Conservation (phyloP, 1,284 basidiomycete genomes). For the Flammula alnicola region DNA sequence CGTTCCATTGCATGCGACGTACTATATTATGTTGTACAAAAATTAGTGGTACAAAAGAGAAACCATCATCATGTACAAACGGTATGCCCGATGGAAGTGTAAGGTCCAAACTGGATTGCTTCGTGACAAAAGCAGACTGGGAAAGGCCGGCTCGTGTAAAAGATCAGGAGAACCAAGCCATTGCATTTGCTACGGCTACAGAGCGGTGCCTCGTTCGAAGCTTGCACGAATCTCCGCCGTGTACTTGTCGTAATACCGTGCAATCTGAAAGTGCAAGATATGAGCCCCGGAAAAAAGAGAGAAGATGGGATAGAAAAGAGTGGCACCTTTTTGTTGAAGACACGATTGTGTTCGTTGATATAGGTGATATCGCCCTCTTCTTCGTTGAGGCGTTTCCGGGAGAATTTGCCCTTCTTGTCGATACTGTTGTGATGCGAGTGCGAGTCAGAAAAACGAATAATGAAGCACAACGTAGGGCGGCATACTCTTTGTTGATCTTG, state of each 20-base stretch:
- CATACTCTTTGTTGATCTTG: slow-evolving; percentile 94
- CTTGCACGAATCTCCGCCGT: slow-evolving; percentile 94
- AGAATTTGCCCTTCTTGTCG: slow-evolving; percentile 87
- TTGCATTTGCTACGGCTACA: slow-evolving; percentile 47
- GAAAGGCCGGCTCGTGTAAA: no score
- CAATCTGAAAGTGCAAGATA: slow-evolving; percentile 60
- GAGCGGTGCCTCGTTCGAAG: slow-evolving; percentile 93
- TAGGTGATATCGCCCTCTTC: slow-evolving; percentile 96
- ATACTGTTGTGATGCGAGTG: slow-evolving; percentile 57
- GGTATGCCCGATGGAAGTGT: no score
- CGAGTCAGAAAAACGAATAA: slow-evolving; percentile 8
- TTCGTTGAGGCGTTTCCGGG: slow-evolving; percentile 87
- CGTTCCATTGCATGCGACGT: no score
- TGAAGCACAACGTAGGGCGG: slow-evolving; percentile 26
- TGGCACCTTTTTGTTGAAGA: slow-evolving; percentile 97
- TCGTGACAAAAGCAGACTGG: no score
- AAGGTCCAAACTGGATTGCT: no score
- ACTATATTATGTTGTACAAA: no score
- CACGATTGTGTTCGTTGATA: slow-evolving; percentile 98
- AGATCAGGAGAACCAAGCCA: background rate
- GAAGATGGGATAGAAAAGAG: background rate
- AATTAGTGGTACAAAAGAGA: no score
- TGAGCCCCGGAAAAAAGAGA: background rate
- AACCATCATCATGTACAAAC: no score
- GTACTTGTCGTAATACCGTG: slow-evolving; percentile 97